These are phyloP conservation scores for Coemansia erecta DNA, from an alignment of 192 early-diverging fungal genomes.

Conservation along the genomic window DNA sequence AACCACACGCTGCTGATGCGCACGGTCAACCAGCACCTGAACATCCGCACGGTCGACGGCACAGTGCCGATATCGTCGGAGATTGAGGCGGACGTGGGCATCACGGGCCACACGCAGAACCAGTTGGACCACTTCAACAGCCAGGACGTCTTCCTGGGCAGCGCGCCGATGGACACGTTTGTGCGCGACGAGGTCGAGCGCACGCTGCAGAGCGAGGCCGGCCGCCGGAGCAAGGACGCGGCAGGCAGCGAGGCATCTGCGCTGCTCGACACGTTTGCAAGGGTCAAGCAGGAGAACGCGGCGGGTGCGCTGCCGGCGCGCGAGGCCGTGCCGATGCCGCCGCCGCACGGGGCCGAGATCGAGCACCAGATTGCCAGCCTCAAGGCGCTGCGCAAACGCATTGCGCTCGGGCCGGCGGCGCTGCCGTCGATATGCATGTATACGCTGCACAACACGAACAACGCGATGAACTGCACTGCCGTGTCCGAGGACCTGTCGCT, in stretches of 20 bases:
- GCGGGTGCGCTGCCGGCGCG: constrained; percentile 57
- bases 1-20: constrained; percentile 82
- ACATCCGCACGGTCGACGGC: constrained; percentile 60
- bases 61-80: constrained; percentile 33
- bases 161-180: constrained; percentile 65
- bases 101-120: constrained; percentile 66
- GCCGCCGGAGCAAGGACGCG: constrained; percentile 27
- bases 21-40: constrained; percentile 88
- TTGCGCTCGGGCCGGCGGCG: constrained; percentile 62
- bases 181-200: constrained; percentile 83
- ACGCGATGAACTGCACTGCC: constrained; percentile 79
- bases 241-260: constrained; percentile 27
- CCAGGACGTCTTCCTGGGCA: constrained; percentile 73
- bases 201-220: constrained; percentile 67
- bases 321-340: constrained; percentile 41
- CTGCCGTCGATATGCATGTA: constrained; percentile 91
- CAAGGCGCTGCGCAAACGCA: constrained; percentile 73
- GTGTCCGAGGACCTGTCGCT: constrained; percentile 79
- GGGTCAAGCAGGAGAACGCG: constrained; percentile 62
- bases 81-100: constrained; percentile 64
- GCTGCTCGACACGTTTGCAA: constrained; percentile 57
- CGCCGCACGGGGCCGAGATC: constrained; percentile 70
- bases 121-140: constrained; percentile 80
- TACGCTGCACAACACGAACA: constrained; percentile 93
- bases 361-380: constrained; percentile 73